Conservation (phyloP, 495 filamentous ascomycete genomes). For the Cladorrhinum samala region DNA sequence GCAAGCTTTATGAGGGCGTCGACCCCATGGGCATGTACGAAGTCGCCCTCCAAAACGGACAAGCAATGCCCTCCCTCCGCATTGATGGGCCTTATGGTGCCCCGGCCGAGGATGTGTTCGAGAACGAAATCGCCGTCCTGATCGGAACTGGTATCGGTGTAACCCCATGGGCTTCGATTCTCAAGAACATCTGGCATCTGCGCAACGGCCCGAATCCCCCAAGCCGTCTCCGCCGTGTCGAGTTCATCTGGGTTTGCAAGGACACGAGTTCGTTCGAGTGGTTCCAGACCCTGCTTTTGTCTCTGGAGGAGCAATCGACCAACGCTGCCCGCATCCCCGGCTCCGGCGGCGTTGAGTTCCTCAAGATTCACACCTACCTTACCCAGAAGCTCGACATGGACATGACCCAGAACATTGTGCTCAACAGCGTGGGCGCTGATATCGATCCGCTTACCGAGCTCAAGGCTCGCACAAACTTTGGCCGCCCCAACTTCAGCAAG, state of each 20-base stretch:
- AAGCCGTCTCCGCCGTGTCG: conserved; percentile 81
- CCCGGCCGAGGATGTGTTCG: conserved; percentile 93
- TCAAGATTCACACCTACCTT: conserved; percentile 96
- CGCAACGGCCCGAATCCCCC: conserved; percentile 81
- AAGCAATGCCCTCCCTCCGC: conserved; percentile 79
- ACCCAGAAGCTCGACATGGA: conserved; percentile 89
- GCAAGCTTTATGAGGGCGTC: conserved; percentile 78
- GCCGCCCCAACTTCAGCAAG: conserved; percentile 80
- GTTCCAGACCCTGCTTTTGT: conserved; percentile 92
- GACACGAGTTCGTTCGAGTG: conserved; percentile 96
- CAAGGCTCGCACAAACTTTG: conserved; percentile 86
- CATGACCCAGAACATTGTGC: conserved; percentile 90
- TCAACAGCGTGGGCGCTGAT: conserved; percentile 84
- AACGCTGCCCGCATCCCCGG: conserved; percentile 58
- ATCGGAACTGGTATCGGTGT: conserved; percentile 98
- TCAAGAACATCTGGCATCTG: conserved; percentile 98
- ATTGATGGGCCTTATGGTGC: conserved; percentile 97
- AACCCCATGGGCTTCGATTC: conserved; percentile 92
- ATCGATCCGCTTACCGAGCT: conserved; percentile 91
- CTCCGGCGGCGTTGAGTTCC: conserved; percentile 68
- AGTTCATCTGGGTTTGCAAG: conserved; percentile 99
- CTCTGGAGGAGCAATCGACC: conserved; percentile 80
- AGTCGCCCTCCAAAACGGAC: conserved; percentile 87
- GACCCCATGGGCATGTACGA: conserved; percentile 98
- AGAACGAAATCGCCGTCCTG: conserved; percentile 96